These are phyloP conservation scores for Leptographium flavum DNA, from an alignment of 2,329 filamentous ascomycete genomes.

Conservation along the genomic window DNA sequence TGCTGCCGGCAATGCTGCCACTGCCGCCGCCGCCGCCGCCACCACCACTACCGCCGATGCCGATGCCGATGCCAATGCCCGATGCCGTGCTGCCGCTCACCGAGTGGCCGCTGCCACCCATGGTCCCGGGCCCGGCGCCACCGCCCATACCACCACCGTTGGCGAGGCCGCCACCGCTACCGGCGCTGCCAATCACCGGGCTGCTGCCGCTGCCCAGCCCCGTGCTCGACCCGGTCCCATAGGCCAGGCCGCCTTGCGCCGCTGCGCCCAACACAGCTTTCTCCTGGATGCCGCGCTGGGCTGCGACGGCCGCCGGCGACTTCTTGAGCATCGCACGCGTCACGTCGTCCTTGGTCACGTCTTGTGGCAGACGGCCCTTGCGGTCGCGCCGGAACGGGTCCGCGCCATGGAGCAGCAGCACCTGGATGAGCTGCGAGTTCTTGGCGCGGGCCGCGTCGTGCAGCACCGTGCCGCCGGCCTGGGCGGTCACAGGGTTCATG, in stretches of 20 bases:
- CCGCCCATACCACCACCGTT: not conserved
- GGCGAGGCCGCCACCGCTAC: not conserved
- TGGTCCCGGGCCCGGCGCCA: not conserved
- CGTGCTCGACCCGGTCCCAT: not conserved
- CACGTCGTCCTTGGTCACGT: constrained; percentile 87
- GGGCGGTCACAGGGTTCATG: constrained; percentile 61
- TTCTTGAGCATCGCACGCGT: constrained; percentile 82
- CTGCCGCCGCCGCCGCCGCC: not conserved
- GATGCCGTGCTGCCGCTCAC: not conserved
- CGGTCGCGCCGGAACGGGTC: constrained; percentile 92
- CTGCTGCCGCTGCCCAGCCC: not conserved
- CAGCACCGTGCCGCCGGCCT: constrained; percentile 78
- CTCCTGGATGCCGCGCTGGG: constrained; percentile 90
- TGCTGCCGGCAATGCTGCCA: not conserved
- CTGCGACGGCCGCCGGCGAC: constrained; percentile 85
- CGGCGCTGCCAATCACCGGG: not conserved
- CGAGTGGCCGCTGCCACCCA: not conserved
- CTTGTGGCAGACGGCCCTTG: constrained; percentile 89
- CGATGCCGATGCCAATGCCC: not conserved
- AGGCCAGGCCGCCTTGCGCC: constrained; percentile 31
- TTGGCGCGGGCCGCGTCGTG: constrained; percentile 86
- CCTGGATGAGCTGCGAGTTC: constrained; percentile 76
- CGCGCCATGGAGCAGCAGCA: constrained; percentile 82
- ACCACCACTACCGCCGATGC: not conserved
- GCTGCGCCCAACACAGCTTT: constrained; percentile 81